Evolutionary conservation across 2,329 filamentous ascomycete genomes (phyloP), one percentile per base, ranked within the genome.

Genomic region (Pseudogymnoascus sp.): DNA sequence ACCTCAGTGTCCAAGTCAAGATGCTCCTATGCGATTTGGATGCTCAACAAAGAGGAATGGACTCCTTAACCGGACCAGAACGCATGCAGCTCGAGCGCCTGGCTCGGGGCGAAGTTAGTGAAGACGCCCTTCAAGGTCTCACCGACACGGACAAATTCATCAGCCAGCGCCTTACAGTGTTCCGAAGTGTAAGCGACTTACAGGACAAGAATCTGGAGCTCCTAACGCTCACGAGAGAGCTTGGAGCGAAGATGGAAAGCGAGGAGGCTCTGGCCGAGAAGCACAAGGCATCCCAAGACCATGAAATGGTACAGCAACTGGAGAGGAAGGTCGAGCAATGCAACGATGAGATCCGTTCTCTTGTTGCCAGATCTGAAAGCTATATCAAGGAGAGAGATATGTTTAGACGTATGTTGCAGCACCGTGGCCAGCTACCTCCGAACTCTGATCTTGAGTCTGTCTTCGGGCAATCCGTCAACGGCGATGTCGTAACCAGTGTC

Each of bases 361-460:
- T 96, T 66, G 85, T 88, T 43, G 85, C 88, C 30, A 90, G 92
- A 62, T 89, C 91, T 65, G 90, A 96, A 77, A 96, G 90, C 72
- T 96, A 96, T 73, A 91, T 94, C 71, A 90, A 91, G 68, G 94
- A 99, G 76, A 87, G 94, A 64, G 93, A 99, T 71, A 97, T 97
- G 84, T 97, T 97, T 86, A 87, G 93, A 20, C 91, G 92, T 59
- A 92, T 97, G 78, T 82, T 97, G 30, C 89, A 93, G 66, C 89
- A 94, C 64, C 82, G 85, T 62, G 84, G 85, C 15, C 82, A 85
- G 62, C 62, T 81, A 74, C 86, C 75, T 72, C 79, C 70, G 69
- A 82, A 70, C 71, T 82, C 71, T 11, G 87, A 91, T 63, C 78
- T 88, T 41, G 81, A 82, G 14, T 86, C 86, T 1, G 79, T 86